Evolutionary conservation across 2,329 filamentous ascomycete genomes (phyloP), one percentile per base, ranked within the genome.

Genomic region (Fusarium scirpi): DNA sequence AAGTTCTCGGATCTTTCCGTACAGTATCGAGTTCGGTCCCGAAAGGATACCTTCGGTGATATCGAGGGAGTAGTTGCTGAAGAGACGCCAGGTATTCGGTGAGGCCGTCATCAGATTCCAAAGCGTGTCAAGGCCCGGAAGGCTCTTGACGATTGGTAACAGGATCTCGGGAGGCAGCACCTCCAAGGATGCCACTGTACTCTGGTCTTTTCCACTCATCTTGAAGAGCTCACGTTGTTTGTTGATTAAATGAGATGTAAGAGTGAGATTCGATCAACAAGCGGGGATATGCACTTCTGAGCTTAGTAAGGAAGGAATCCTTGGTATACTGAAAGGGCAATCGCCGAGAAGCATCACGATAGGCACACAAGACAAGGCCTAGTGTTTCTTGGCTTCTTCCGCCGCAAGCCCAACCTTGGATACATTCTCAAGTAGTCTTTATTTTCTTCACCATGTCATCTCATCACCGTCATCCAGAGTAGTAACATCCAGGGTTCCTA

Each of bases 41-140:
- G 47, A 49, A 2, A 49, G 3, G 18, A 49, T 49, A 11, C 47
- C 47, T 49, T 49, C 47, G 6, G 29, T 49, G 11, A 49, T 34
- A 18, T 3, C 2, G 4, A 25, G 29, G 11, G 16, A 15, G 16
- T 51, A 18, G 8, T 25, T 46, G 18, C 2, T 24, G 12, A 34
- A 51, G 7, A 51, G 29, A 18, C 30, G 47, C 47, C 47, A 51
- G 16, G 5, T 7, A 13, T 22, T 20, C 1, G 47, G 47, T 8
- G 47, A 51, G 7, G 20, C 30, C 22, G 11, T 51, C 47, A 51
- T 22, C 3, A 51, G 27, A 2, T 15, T 51, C 47, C 47, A 51
- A 4, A 51, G 47, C 2, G 27, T 24, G 20, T 51, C 47, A 5
- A 51, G 47, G 10, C 18, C 30, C 2, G 29, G 47, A 38, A 51